Evolutionary conservation across 441 rosid genomes (phyloP).

Genomic region (Gossypium gossypioides): DNA sequence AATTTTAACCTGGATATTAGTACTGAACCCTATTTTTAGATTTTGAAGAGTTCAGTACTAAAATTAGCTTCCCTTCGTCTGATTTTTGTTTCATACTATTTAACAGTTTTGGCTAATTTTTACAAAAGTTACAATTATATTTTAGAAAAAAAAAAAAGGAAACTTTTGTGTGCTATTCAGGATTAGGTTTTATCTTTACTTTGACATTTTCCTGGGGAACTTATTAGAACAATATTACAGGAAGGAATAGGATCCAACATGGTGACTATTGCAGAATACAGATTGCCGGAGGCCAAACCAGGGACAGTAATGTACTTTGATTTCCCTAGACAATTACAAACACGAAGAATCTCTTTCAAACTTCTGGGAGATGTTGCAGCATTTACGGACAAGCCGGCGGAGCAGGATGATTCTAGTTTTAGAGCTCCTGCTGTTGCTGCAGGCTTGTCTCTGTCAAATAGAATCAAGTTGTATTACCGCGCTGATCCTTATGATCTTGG

Average conservation of each 20-base stretch:
- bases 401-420: conserved; percentile 48
- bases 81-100: not conserved
- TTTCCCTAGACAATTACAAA: conserved; percentile 60
- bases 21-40: not conserved
- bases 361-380: conserved; percentile 82
- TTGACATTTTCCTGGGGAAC: not conserved
- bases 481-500: conserved; percentile 81
- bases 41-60: not conserved
- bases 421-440: conserved; percentile 44
- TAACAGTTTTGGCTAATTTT: not conserved
- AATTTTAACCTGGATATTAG: not conserved
- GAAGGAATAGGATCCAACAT: conserved; percentile 44
- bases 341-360: conserved; percentile 49
- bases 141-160: not conserved
- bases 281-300: conserved; percentile 63
- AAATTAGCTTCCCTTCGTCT: not conserved
- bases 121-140: too few relatives aligned
- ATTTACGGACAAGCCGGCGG: conserved; percentile 63
- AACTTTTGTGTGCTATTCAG: not conserved
- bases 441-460: conserved; percentile 62
- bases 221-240: conserved; percentile 31
- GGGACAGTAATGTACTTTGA: conserved; percentile 84
- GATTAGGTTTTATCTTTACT: not conserved
- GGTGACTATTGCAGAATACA: conserved; percentile 71
- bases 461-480: conserved; percentile 67